Percentiles rank a stretch among this genome's conserved stretches.
These are phyloP conservation scores for Coemansia pectinata DNA, from an alignment of 192 early-diverging fungal genomes.

Conservation along the genomic window DNA sequence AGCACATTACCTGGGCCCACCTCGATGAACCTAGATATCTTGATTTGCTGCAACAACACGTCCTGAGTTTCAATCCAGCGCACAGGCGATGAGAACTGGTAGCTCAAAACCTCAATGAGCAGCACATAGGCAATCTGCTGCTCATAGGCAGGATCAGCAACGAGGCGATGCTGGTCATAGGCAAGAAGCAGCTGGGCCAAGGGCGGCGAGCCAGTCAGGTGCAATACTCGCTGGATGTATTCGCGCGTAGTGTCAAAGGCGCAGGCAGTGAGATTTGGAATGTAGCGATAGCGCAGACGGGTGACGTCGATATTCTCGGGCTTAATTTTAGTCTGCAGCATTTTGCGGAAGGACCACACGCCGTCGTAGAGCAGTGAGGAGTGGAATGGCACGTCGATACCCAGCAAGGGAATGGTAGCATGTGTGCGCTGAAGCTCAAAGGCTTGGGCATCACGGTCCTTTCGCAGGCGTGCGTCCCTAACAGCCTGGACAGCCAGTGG, in stretches of 20 bases:
- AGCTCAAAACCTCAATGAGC: conserved; percentile 87
- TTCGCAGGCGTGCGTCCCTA: conserved; percentile 52
- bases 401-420: conserved; percentile 88
- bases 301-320: conserved; percentile 79
- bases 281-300: conserved; percentile 83
- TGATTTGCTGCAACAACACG: conserved; percentile 79
- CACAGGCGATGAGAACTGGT: conserved; percentile 94
- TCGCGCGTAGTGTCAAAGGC: conserved; percentile 79
- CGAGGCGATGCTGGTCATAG: conserved; percentile 72
- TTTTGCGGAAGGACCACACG: conserved; percentile 90
- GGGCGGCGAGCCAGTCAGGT: conserved; percentile 74
- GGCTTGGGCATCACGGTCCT: conserved; percentile 60
- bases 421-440: conserved; percentile 81
- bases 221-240: conserved; percentile 79
- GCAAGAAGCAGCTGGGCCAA: conserved; percentile 76
- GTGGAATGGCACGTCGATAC: conserved; percentile 97
- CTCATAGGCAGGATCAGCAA: conserved; percentile 71
- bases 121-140: conserved; percentile 86
- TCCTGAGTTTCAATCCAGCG: conserved; percentile 99
- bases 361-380: conserved; percentile 90
- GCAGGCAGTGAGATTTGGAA: conserved; percentile 91
- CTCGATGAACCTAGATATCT: conserved; percentile 89
- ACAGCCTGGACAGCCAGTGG: conserved; percentile 65
- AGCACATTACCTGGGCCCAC: conserved; percentile 89
- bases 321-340: conserved; percentile 83